Conservation (phyloP, 148 eudicot species). For the Chenopodium formosanum region DNA sequence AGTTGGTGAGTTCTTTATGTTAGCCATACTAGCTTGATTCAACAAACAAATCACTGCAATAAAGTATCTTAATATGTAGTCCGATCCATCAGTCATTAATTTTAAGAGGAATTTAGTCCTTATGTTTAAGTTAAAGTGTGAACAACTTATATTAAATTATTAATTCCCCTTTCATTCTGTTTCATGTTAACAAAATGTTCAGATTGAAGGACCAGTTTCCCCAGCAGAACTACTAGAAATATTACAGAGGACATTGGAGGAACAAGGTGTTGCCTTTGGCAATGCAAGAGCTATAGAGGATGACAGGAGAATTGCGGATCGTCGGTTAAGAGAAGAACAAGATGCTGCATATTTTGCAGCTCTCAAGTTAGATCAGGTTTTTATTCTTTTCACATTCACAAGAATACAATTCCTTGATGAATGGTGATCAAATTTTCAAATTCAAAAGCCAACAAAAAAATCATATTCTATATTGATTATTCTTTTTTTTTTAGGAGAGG, state of each 20-base stretch:
- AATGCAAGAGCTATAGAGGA: slow-evolving; percentile 50
- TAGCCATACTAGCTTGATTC: not conserved
- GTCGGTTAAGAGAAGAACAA: slow-evolving; percentile 73
- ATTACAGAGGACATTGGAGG: slow-evolving; percentile 73
- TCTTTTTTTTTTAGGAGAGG: slow-evolving; percentile 36
- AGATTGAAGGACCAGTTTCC: slow-evolving; percentile 93
- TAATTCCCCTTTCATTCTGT: not conserved
- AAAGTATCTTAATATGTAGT: no score
- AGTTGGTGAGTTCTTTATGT: not conserved
- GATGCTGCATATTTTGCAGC: slow-evolving; percentile 84
- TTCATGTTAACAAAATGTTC: slow-evolving; percentile 1
- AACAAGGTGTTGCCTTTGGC: slow-evolving; percentile 76
- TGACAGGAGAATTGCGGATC: slow-evolving; percentile 52
- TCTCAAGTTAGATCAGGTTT: slow-evolving; percentile 79
- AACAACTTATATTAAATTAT: no score
- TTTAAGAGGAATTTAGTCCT: not conserved
- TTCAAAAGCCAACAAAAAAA: not conserved
- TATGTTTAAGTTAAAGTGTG: no score
- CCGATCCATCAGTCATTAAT: no score
- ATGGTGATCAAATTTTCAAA: not conserved
- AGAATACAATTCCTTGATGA: slow-evolving; percentile 5
- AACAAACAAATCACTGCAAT: not conserved
- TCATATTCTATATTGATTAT: not conserved
- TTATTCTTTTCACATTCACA: not conserved
- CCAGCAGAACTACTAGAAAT: slow-evolving; percentile 79